phyloP scores from a whole-genome alignment of 164 flowering plant genomes.

The Liquidambar formosana region DNA sequence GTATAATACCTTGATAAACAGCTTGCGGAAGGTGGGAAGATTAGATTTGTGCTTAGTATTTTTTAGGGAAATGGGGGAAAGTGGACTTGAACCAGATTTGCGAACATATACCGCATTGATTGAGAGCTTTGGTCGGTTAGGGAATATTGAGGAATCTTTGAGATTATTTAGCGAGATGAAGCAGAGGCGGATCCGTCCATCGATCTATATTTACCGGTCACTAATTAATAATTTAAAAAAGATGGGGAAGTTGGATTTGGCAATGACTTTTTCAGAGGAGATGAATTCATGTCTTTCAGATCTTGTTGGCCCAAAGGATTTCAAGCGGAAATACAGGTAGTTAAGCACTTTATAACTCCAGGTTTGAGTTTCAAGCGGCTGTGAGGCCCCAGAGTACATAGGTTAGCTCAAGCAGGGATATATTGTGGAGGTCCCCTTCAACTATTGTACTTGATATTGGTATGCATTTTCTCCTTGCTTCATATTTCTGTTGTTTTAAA shows the following conservation, averaged over 20 bases:
- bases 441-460: not conserved
- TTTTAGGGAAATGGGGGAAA: slow-evolving; percentile 57
- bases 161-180: slow-evolving; percentile 74
- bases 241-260: slow-evolving; percentile 63
- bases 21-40: slow-evolving; percentile 65
- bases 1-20: slow-evolving; percentile 73
- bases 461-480: not conserved
- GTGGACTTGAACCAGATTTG: slow-evolving; percentile 76
- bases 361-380: not conserved
- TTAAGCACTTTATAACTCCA: not conserved
- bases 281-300: slow-evolving; percentile 48
- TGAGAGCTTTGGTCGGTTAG: slow-evolving; percentile 74
- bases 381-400: not conserved
- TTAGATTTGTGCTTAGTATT: slow-evolving; percentile 50
- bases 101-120: slow-evolving; percentile 78
- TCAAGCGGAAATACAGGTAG: slow-evolving; percentile 44
- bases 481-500: not conserved
- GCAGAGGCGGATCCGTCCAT: slow-evolving; percentile 49
- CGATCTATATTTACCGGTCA: slow-evolving; percentile 63
- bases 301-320: slow-evolving; percentile 63
- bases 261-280: slow-evolving; percentile 49
- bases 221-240: slow-evolving; percentile 56
- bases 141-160: slow-evolving; percentile 61
- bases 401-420: not conserved
- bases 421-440: not conserved